Evolutionary conservation across 2,329 filamentous ascomycete genomes (phyloP).

Genomic region (Fusarium verticillioides): DNA sequence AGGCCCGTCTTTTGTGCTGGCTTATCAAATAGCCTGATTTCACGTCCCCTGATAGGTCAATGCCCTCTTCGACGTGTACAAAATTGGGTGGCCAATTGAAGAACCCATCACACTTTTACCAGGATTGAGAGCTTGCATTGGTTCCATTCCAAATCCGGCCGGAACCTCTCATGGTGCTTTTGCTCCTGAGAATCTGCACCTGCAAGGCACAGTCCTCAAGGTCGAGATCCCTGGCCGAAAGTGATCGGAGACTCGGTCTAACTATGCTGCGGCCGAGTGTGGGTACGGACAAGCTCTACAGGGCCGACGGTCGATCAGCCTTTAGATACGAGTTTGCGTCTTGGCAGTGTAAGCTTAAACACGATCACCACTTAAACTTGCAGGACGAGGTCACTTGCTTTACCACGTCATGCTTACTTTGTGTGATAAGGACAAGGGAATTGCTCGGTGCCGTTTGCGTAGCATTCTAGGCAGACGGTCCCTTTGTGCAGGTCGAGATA

Average conservation of each 20-base stretch:
- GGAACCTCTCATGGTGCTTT: background rate
- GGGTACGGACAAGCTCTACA: background rate
- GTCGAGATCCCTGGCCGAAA: background rate
- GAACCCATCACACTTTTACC: background rate
- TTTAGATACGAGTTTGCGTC: conserved; percentile 7
- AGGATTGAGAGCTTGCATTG: background rate
- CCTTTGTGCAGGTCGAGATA: background rate
- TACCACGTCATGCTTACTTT: background rate
- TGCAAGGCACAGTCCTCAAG: conserved; percentile 16
- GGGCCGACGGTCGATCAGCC: background rate
- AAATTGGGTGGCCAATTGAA: background rate
- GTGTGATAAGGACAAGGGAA: background rate
- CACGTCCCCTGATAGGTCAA: background rate
- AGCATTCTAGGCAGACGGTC: background rate
- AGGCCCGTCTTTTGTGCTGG: background rate
- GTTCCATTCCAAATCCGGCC: background rate
- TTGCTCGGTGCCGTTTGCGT: background rate
- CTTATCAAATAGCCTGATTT: background rate
- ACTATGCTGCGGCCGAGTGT: background rate
- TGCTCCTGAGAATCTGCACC: conserved; percentile 1
- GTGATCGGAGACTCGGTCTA: background rate
- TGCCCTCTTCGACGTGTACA: background rate
- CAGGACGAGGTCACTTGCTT: background rate
- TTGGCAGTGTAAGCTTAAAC: conserved; percentile 24
- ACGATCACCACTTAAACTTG: background rate